Percentiles rank a stretch among this genome's conserved stretches.
Evolutionary conservation across 2,329 filamentous ascomycete species (phyloP).

Genomic region (Didymella pomorum): DNA sequence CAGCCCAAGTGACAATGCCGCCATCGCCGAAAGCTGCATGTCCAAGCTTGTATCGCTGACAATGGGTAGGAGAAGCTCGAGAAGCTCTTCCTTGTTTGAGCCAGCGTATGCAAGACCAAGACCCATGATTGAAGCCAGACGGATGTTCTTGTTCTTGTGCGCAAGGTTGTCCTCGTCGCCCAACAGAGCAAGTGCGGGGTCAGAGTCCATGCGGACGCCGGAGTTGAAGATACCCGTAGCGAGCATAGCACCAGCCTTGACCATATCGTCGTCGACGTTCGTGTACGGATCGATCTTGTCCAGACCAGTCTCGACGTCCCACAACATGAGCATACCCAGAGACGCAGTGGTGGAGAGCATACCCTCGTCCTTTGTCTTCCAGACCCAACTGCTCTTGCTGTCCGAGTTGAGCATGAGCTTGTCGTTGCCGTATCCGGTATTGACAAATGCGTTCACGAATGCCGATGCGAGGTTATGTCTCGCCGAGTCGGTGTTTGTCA

Average conservation of each 20-base stretch:
- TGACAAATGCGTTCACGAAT: slow-evolving; percentile 97
- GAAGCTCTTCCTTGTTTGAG: slow-evolving; percentile 87
- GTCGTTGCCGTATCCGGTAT: slow-evolving; percentile 92
- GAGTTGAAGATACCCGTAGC: slow-evolving; percentile 97
- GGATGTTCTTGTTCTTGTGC: slow-evolving; percentile 77
- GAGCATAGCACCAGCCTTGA: slow-evolving; percentile 89
- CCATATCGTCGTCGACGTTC: slow-evolving; percentile 80
- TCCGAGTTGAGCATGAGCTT: slow-evolving; percentile 96
- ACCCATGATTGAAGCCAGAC: slow-evolving; percentile 92
- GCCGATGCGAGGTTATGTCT: slow-evolving; percentile 94
- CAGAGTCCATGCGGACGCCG: slow-evolving; percentile 86
- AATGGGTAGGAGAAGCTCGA: slow-evolving; percentile 85
- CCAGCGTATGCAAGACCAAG: slow-evolving; percentile 94
- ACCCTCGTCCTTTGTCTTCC: slow-evolving; percentile 98
- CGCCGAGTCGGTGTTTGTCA: slow-evolving; percentile 95
- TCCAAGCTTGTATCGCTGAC: slow-evolving; percentile 83
- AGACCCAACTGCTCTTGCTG: slow-evolving; percentile 89
- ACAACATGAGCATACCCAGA: slow-evolving; percentile 86
- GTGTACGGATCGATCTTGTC: slow-evolving; percentile 96
- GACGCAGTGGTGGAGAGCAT: slow-evolving; percentile 98
- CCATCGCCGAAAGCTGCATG: slow-evolving; percentile 97
- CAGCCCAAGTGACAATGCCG: slow-evolving; percentile 86
- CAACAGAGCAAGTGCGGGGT: slow-evolving; percentile 87
- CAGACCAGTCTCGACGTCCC: slow-evolving; percentile 91
- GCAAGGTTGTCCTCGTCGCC: slow-evolving; percentile 81